These are phyloP conservation scores for Termitomyces sp. DNA, from an alignment of 768 basidiomycete genomes.

Conservation along the genomic window DNA sequence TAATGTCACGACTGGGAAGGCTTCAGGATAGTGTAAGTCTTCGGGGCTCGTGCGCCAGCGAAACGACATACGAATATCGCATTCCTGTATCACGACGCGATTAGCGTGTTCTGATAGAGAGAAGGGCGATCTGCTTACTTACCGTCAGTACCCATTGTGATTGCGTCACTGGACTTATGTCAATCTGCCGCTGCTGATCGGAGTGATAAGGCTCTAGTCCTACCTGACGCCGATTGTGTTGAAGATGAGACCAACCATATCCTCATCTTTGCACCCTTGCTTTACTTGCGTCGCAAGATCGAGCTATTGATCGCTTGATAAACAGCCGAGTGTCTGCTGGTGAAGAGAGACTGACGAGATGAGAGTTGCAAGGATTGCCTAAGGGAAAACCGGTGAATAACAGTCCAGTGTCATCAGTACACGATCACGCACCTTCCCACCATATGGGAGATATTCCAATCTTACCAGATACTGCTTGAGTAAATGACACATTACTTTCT, in stretches of 20 bases:
- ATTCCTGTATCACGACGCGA: constrained; percentile 52
- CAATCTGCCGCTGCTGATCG: neutral
- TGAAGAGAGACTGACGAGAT: constrained; percentile 50
- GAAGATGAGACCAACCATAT: constrained; percentile 78
- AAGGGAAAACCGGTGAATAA: neutral
- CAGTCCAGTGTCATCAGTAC: neutral
- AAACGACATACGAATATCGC: constrained; percentile 74
- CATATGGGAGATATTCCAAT: constrained; percentile 87
- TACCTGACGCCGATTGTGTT: constrained; percentile 86
- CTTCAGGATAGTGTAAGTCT: constrained; percentile 33
- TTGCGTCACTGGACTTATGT: constrained; percentile 59
- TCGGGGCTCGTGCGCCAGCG: neutral
- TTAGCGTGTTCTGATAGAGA: too few species aligned
- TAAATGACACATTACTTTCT: neutral
- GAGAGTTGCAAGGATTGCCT: constrained; percentile 88
- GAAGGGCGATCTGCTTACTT: constrained; percentile 33
- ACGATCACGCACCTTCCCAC: constrained; percentile 76
- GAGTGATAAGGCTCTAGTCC: neutral
- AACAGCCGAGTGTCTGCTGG: neutral
- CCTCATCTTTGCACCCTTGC: constrained; percentile 79
- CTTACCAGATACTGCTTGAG: constrained; percentile 33
- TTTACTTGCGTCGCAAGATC: constrained; percentile 80
- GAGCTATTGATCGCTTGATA: constrained; percentile 42
- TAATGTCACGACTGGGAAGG: constrained; percentile 83
- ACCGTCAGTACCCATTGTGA: constrained; percentile 90